Conservation (phyloP, 345 rosid species). For the Brassica juncea region DNA sequence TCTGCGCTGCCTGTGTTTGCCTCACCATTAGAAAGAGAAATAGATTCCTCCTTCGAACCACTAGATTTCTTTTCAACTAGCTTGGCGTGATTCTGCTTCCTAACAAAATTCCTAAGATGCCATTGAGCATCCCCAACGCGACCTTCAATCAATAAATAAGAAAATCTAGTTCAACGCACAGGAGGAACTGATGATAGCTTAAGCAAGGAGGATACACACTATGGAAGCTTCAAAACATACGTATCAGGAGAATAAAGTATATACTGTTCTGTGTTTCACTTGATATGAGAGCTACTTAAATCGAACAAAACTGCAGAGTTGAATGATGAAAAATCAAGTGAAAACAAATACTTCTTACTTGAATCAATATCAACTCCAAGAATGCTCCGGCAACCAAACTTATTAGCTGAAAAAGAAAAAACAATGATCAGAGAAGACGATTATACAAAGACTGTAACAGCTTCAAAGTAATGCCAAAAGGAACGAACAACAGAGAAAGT, state of each 20-base stretch:
- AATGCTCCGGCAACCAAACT: conserved; percentile 73
- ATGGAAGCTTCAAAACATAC: not conserved
- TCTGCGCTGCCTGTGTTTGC: not conserved
- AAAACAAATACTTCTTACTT: conserved; percentile 52
- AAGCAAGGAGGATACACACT: not conserved
- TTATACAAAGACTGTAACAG: not conserved
- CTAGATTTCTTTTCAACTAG: conserved; percentile 34
- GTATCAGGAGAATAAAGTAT: not conserved
- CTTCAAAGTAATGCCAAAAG: not conserved
- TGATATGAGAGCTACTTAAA: not conserved
- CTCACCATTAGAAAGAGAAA: conserved; percentile 22
- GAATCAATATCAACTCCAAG: conserved; percentile 89
- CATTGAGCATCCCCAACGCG: conserved; percentile 75
- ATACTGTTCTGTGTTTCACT: not conserved
- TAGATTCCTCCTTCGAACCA: conserved; percentile 19
- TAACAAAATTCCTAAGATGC: conserved; percentile 63
- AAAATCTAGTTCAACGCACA: conserved; percentile 2
- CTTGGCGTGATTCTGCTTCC: conserved; percentile 42
- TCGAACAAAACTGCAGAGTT: not conserved
- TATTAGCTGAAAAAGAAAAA: conserved; percentile 10
- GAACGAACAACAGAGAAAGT: not conserved
- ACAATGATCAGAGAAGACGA: not conserved
- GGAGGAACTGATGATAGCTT: not conserved
- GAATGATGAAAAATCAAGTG: no score
- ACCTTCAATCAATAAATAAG: conserved; percentile 43